These are phyloP conservation scores for Zygoascus biomembranicola DNA, from an alignment of 805 yeast species.

Conservation along the genomic window DNA sequence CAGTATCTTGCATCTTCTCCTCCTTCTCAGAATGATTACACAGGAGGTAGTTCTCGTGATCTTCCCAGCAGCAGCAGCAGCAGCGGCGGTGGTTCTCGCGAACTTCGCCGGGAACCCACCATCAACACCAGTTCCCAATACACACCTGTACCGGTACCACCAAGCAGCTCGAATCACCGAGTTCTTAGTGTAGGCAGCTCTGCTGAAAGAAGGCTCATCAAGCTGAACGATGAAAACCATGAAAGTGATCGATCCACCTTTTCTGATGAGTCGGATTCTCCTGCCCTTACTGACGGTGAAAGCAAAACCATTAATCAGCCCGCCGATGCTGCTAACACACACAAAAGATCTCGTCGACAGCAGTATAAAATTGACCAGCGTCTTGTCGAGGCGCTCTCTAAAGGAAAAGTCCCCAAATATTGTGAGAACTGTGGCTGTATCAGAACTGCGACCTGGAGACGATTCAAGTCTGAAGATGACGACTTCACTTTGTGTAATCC, in stretches of 20 bases:
- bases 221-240: not conserved
- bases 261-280: not conserved
- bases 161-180: not conserved
- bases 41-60: too few relatives aligned
- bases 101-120: not conserved
- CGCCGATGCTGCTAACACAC: not conserved
- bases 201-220: not conserved
- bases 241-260: not conserved
- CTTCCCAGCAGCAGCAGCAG: not conserved
- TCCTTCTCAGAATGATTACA: not conserved
- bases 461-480: conserved; percentile 9
- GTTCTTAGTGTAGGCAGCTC: not conserved
- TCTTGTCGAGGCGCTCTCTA: conserved; percentile 11
- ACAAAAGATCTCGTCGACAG: not conserved
- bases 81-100: not conserved
- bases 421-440: conserved; percentile 29
- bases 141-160: not conserved
- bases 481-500: conserved; percentile 20
- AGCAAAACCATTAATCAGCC: not conserved
- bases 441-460: conserved; percentile 25
- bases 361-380: conserved; percentile 5
- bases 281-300: not conserved
- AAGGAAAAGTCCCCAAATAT: conserved; percentile 20
- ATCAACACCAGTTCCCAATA: not conserved
- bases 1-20: conserved; percentile 3